Base-by-base conservation (phyloP, 2,329 filamentous ascomycete genomes). In the Thermochaetoides dissita region DNA sequence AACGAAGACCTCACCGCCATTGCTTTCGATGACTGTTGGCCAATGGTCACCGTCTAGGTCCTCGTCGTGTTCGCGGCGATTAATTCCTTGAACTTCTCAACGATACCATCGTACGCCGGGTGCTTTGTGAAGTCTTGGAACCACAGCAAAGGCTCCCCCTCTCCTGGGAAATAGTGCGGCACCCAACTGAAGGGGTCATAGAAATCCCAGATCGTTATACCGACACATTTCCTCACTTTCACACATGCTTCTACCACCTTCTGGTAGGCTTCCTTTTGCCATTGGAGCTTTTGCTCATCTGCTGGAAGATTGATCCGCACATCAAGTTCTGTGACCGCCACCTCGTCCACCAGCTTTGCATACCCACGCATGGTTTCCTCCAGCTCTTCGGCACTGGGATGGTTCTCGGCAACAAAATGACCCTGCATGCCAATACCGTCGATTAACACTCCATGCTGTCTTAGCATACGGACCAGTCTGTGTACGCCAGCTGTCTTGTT, bases 401-500 rank as follows among this genome's bases (percentile, higher is more conserved):
- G 63, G 4, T 56, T 51, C 46, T 73, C 71, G 3, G 69, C 69
- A 37, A 71, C 68, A 40, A 79, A 65, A 54, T 81, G 76, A 1
- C 63, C 66, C 54, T 81, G 74, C 51, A 79, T 62, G 6, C 77
- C 76, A 2, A 80, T 65, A 40, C 76, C 75, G 46, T 80, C 71
- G 46, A 80, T 73, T 36, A 66, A 66, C 28, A 68, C 61, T 6
- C 71, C 67, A 2, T 65, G 63, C 3, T 60, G 53, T 47, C 65
- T 58, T 17, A 72, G 49, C 38, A 63, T 59, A 44, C 60, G 54
- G 34, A 74, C 61, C 29, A 74, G 63, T 17, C 62, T 53, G 12
- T 61, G 49, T 0, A 64, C 63, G 1, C 58, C 62, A 10, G 63
- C 60, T 8, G 63, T 63, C 59, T 75, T 74, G 39, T 60, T 53